These are phyloP conservation scores for Pichia nanzhaoensis DNA, from an alignment of 805 yeast species.

Conservation along the genomic window DNA sequence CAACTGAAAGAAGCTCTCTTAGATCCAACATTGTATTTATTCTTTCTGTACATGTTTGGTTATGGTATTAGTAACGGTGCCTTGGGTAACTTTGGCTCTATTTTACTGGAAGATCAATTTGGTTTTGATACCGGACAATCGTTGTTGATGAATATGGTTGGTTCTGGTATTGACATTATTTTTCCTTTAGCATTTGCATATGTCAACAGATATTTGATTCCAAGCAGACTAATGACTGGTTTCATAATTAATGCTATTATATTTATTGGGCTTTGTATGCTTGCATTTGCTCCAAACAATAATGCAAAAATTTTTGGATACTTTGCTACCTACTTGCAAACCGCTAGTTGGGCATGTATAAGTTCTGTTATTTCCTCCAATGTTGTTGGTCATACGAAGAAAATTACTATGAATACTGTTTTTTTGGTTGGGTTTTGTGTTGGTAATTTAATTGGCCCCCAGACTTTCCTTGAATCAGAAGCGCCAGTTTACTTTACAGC, in stretches of 20 bases:
- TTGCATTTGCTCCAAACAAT: constrained; percentile 27
- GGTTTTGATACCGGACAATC: constrained; percentile 14
- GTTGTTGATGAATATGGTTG: constrained; percentile 15
- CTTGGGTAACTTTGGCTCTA: constrained; percentile 43
- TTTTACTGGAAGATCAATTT: constrained; percentile 18
- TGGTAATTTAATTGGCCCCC: constrained; percentile 46
- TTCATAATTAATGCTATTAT: constrained; percentile 19
- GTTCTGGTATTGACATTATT: constrained; percentile 19
- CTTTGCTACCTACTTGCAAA: constrained; percentile 18
- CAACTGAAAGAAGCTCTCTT: constrained; percentile 51
- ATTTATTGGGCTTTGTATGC: constrained; percentile 27
- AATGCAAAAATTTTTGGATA: constrained; percentile 23
- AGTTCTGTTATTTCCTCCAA: constrained; percentile 38
- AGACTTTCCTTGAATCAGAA: constrained; percentile 40
- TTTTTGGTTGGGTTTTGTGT: constrained; percentile 41
- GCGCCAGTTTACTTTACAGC: constrained; percentile 38
- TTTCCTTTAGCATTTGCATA: constrained; percentile 11
- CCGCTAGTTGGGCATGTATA: constrained; percentile 23
- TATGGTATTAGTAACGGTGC: constrained; percentile 56
- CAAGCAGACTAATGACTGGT: constrained; percentile 20
- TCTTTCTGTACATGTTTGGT: constrained; percentile 37
- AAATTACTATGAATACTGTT: constrained; percentile 39
- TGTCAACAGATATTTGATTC: background rate
- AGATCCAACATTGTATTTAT: constrained; percentile 47
- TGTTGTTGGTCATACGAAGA: constrained; percentile 53